phyloP scores from a whole-genome alignment of 1,284 basidiomycete species.

The Prillingera fragicola region DNA sequence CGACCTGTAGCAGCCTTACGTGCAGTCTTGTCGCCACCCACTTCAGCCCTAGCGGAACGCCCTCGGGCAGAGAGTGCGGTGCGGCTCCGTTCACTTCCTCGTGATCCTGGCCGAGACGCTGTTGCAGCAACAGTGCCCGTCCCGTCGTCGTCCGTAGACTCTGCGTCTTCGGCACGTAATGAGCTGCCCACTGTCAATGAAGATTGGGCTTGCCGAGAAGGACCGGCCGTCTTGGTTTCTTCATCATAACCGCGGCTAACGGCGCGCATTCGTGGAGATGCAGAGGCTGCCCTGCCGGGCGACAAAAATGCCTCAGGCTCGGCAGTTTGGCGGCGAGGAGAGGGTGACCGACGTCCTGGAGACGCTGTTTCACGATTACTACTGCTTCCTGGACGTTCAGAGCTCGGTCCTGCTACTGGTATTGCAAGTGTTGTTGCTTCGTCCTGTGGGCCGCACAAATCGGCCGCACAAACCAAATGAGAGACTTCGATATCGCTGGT shows the following conservation, averaged over 20 bases:
- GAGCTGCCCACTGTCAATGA: no score
- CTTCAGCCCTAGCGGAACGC: constrained; percentile 1
- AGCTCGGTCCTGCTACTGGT: no score
- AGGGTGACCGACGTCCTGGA: not conserved
- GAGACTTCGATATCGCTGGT: constrained; percentile 24
- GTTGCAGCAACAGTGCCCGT: not conserved
- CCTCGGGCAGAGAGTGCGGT: not conserved
- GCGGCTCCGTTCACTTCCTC: constrained; percentile 1
- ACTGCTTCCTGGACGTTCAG: no score
- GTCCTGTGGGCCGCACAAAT: constrained; percentile 8
- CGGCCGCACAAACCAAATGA: constrained; percentile 25
- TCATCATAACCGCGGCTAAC: no score
- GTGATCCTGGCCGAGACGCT: constrained; percentile 3
- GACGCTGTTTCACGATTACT: not conserved
- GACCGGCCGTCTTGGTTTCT: no score
- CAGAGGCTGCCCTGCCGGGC: no score
- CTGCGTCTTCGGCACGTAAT: no score
- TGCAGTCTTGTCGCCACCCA: not conserved
- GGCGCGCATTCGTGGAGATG: no score
- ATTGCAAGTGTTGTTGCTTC: constrained; percentile 1
- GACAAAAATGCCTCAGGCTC: no score
- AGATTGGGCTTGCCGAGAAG: no score
- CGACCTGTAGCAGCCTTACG: constrained; percentile 7
- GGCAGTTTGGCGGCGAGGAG: no score
- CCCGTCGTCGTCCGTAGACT: not conserved